A percentile compares a stretch with the other conserved stretches of the same genome.
Conservation (phyloP, 2,329 filamentous ascomycete genomes). For the Teratosphaeria pseudoeucalypti region DNA sequence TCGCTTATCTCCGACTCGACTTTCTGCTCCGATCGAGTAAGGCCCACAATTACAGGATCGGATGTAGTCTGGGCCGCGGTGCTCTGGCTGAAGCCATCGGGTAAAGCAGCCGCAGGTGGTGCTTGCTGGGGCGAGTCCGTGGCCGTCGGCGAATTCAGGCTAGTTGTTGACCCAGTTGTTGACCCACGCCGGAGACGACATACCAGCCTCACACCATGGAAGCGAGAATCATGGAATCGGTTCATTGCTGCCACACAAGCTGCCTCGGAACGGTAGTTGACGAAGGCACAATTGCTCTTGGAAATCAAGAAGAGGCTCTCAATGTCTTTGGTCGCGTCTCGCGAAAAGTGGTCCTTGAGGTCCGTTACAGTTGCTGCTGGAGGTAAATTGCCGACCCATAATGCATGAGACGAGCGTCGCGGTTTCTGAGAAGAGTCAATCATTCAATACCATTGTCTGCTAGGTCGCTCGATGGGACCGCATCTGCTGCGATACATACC, state of each 20-base stretch:
- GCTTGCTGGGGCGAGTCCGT: slow-evolving; percentile 9
- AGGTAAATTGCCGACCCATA: slow-evolving; percentile 93
- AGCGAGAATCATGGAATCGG: slow-evolving; percentile 81
- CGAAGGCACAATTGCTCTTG: slow-evolving; percentile 95
- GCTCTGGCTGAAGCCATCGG: not conserved
- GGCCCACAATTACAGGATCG: slow-evolving; percentile 3
- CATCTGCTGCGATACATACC: not conserved
- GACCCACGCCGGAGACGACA: slow-evolving; percentile 59
- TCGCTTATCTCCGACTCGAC: not conserved
- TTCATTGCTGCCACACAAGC: slow-evolving; percentile 67
- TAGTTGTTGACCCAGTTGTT: slow-evolving; percentile 16
- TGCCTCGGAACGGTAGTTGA: slow-evolving; percentile 78
- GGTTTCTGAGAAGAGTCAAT: slow-evolving; percentile 44
- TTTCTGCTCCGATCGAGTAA: not conserved
- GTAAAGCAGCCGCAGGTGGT: slow-evolving; percentile 3
- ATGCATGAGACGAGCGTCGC: slow-evolving; percentile 67
- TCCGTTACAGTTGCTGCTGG: slow-evolving; percentile 70
- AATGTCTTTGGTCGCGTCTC: slow-evolving; percentile 61
- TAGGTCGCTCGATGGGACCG: not conserved
- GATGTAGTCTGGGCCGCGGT: not conserved
- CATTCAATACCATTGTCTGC: not conserved
- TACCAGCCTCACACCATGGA: slow-evolving; percentile 74
- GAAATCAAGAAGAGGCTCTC: slow-evolving; percentile 90
- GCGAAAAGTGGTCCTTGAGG: slow-evolving; percentile 84
- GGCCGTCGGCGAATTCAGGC: slow-evolving; percentile 3